Conservation (phyloP, 352 stramenopile genomes). For the Pythium sukuiense region DNA sequence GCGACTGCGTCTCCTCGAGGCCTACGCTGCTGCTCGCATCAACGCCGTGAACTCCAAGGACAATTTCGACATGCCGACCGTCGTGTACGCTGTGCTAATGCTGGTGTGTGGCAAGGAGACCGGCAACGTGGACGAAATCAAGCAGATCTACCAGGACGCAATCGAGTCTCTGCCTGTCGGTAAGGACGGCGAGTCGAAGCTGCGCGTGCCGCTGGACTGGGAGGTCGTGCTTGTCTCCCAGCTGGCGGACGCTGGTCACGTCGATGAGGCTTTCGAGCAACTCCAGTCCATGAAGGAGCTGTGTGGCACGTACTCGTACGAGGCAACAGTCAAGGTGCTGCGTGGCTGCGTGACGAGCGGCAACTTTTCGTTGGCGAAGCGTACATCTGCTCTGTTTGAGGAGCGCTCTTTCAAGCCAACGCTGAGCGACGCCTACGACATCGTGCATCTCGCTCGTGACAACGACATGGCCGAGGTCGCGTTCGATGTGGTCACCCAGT, state of each 20-base stretch:
- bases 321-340: constrained; percentile 44
- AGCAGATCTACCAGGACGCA: constrained; percentile 50
- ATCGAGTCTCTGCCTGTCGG: constrained; percentile 29
- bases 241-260: constrained; percentile 33
- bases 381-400: constrained; percentile 41
- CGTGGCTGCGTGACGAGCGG: constrained; percentile 31
- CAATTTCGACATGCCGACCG: constrained; percentile 42
- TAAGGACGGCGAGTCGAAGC: constrained; percentile 17
- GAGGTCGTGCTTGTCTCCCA: constrained; percentile 43
- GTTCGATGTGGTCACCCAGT: constrained; percentile 50
- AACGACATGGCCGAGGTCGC: constrained; percentile 35
- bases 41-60: constrained; percentile 29
- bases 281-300: constrained; percentile 39
- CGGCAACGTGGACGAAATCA: constrained; percentile 33
- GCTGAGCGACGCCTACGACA: constrained; percentile 47
- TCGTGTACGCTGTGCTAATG: constrained; percentile 52
- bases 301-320: constrained; percentile 45
- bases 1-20: constrained; percentile 54
- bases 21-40: constrained; percentile 30
- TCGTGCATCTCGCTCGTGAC: constrained; percentile 55
- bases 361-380: constrained; percentile 32
- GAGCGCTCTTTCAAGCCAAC: constrained; percentile 39
- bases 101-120: constrained; percentile 39
- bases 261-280: constrained; percentile 42
- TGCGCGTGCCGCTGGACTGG: constrained; percentile 48